A percentile compares a stretch with the other conserved stretches of the same genome.
phyloP scores from a whole-genome alignment of 73 alveolate species.

The Symbiodinium pilosum region DNA sequence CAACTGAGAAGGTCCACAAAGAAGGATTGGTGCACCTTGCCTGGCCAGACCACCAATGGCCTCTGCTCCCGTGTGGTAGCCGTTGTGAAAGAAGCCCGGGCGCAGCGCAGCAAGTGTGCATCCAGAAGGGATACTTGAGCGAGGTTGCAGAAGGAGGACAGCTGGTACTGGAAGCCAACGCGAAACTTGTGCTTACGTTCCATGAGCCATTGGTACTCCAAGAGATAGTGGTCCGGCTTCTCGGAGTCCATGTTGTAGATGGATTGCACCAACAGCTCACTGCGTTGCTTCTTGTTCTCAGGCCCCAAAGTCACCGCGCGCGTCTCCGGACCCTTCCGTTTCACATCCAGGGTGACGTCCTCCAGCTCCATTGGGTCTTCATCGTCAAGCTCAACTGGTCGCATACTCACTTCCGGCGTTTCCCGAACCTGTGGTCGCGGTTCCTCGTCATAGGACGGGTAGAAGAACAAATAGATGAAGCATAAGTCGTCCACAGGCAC shows the following conservation, averaged over 20 bases:
- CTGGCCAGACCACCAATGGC: neutral
- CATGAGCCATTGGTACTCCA: neutral
- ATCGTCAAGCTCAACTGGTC: neutral
- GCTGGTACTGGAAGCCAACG: neutral
- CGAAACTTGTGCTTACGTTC: neutral
- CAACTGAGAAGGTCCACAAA: neutral
- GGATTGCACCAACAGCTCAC: neutral
- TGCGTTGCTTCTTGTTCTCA: neutral
- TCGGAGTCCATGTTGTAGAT: neutral
- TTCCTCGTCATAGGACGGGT: neutral
- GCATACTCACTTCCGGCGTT: too few relatives aligned
- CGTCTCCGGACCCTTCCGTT: neutral
- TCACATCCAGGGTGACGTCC: too few relatives aligned
- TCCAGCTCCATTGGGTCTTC: neutral
- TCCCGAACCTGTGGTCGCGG: neutral
- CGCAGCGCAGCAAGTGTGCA: neutral
- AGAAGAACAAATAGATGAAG: slow-evolving; percentile 7
- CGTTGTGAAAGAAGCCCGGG: neutral
- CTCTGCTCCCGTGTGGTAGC: neutral
- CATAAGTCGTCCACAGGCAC: neutral
- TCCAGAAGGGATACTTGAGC: neutral
- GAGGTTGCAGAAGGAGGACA: neutral
- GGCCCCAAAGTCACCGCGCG: neutral
- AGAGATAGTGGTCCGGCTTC: neutral
- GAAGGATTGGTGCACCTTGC: neutral